Percentiles rank a stretch among this genome's conserved stretches.
phyloP scores from a whole-genome alignment of 176 grass and related monocot species.

The Zoysia pacifica region DNA sequence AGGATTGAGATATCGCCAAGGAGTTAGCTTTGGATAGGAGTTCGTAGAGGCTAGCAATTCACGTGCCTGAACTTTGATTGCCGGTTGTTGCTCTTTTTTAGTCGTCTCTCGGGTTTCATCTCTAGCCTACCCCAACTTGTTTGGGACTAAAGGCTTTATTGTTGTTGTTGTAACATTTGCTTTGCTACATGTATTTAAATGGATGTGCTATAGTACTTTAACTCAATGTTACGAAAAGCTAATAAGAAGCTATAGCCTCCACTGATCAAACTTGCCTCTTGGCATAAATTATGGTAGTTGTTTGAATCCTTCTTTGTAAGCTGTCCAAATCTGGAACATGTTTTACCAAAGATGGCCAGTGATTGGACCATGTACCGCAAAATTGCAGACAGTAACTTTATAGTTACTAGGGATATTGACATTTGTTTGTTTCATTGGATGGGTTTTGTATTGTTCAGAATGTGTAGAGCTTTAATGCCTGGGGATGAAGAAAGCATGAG shows the following conservation, averaged over 20 bases:
- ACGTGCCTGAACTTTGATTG: no score
- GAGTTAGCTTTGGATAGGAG: no score
- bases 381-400: constrained; percentile 17
- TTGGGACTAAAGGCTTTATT: no score
- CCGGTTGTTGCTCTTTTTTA: no score
- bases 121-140: no score
- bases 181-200: constrained; percentile 8
- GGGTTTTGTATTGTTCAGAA: constrained; percentile 55
- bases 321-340: neutral
- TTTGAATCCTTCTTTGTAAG: constrained; percentile 2
- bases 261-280: neutral
- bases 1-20: no score
- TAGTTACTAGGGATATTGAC: constrained; percentile 17
- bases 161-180: neutral
- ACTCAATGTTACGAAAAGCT: neutral
- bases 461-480: constrained; percentile 97
- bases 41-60: no score
- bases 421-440: neutral
- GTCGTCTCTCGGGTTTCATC: no score
- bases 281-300: neutral
- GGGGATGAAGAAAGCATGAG: constrained; percentile 97
- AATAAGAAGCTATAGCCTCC: neutral
- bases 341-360: neutral
- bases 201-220: constrained; percentile 16
- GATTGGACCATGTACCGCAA: neutral